These are phyloP conservation scores for Aspergillus sp. DNA, from an alignment of 2,329 filamentous ascomycete species.

Conservation along the genomic window DNA sequence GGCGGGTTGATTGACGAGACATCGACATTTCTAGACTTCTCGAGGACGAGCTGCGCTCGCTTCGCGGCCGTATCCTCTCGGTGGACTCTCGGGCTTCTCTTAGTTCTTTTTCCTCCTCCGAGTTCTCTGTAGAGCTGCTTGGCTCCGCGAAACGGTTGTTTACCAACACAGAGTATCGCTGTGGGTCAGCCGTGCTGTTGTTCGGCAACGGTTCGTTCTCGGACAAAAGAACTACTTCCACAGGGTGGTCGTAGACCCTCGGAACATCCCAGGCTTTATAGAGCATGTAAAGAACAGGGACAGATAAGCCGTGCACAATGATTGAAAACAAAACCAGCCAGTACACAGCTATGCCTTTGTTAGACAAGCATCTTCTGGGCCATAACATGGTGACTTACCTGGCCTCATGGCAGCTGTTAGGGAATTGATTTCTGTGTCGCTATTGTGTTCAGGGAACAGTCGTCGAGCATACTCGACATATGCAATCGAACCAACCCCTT, in stretches of 20 bases:
- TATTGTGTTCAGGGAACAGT: conserved; percentile 44
- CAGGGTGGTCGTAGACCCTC: conserved; percentile 33
- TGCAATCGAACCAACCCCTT: conserved; percentile 47
- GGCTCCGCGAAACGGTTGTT: conserved; percentile 37
- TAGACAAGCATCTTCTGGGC: background rate
- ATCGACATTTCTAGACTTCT: background rate
- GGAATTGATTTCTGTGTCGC: conserved; percentile 42
- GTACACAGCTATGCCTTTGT: conserved; percentile 41
- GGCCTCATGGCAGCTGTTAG: conserved; percentile 43
- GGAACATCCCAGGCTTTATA: conserved; percentile 32
- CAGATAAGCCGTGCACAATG: conserved; percentile 40
- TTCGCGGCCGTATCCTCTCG: conserved; percentile 14
- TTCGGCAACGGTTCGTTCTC: conserved; percentile 37
- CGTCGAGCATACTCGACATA: conserved; percentile 48
- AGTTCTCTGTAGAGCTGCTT: conserved; percentile 8
- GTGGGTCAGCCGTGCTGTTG: conserved; percentile 30
- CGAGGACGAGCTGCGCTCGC: conserved; percentile 10
- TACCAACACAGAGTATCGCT: conserved; percentile 31
- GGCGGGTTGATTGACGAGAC: background rate
- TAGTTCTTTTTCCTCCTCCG: conserved; percentile 10
- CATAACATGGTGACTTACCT: conserved; percentile 20
- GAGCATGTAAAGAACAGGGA: conserved; percentile 35
- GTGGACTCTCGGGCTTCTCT: conserved; percentile 2
- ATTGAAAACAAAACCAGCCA: conserved; percentile 46
- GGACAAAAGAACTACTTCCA: conserved; percentile 34